Evolutionary conservation across 2,329 filamentous ascomycete genomes (phyloP), one percentile per base, ranked within the genome.

Genomic region (Colletotrichum sp.): DNA sequence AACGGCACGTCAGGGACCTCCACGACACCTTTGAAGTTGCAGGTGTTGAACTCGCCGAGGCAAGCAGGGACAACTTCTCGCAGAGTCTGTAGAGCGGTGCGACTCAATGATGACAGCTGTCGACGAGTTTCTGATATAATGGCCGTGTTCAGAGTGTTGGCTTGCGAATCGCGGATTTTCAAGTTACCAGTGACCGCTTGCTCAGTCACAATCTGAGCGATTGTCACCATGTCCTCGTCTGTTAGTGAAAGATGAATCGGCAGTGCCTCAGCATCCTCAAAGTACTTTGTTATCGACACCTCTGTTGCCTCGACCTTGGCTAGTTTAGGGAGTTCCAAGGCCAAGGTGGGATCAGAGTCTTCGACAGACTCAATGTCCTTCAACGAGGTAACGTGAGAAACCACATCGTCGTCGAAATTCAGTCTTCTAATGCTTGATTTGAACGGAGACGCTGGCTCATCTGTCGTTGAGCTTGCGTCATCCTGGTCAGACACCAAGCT

Each of bases 191-290:
- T 90, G 4, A 91, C 88, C 26, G 93, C 90, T 81, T 95, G 94
- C 75, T 94, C 93, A 3, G 92, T 93, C n/a, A 95, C 84, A 48
- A 95, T 90, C 79, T 95, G 94, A 0, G 93, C 93, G 30, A 94
- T 88, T 67, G 91, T 90, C 39, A 95, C 91, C 74, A 91, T 87
- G 55, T 94, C 92, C 4, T 92, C 89, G 71, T 93, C 91, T 2
- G 87, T 84, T 18, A 89, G 82, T 12, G 86, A 83, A 28, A 88
- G 80, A 28, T 89, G 86, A 12, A 88, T 79, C 36, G 83, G 82
- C 2, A 88, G 82, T 12, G 91, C 91, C 78, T 93, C 90, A 7
- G 90, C 89, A 28, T 92, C 90, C 3, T 89, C 88, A 79, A 93
- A 92, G 78, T 92, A 91, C 63, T 86, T 88, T 5, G 87, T 83